phyloP scores from a whole-genome alignment of 257 asterid species.

The Sherardia arvensis region DNA sequence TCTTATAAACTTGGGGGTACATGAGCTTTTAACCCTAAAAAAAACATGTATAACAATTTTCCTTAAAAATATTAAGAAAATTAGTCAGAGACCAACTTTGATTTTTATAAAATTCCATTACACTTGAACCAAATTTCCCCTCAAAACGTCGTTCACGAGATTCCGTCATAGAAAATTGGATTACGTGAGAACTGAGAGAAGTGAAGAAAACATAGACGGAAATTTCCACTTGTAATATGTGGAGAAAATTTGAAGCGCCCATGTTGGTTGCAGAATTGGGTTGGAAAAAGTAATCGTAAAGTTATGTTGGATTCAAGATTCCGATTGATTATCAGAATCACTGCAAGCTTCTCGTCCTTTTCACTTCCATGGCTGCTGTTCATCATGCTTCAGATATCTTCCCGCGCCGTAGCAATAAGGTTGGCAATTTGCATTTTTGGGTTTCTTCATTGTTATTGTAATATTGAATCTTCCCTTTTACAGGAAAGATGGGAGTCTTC shows the following conservation, averaged over 20 bases:
- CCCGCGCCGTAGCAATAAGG: slow-evolving; percentile 49
- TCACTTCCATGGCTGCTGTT: slow-evolving; percentile 8
- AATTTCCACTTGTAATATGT: no score
- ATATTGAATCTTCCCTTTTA: slow-evolving; percentile 3
- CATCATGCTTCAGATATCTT: slow-evolving; percentile 23
- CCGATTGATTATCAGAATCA: background rate
- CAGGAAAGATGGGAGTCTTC: slow-evolving; percentile 66
- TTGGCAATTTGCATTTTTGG: background rate
- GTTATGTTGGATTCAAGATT: slow-evolving; percentile 1
- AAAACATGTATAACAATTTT: no score
- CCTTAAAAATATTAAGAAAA: no score
- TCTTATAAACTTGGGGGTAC: no score
- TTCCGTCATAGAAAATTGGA: no score
- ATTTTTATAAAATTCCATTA: no score
- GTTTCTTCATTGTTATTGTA: background rate
- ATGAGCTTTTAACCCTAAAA: no score
- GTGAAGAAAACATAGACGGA: background rate
- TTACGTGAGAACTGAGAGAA: no score
- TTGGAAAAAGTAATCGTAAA: background rate
- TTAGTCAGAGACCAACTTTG: no score
- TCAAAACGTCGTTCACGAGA: no score
- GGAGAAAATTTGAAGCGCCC: background rate
- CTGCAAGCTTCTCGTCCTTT: background rate
- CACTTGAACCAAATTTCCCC: no score
- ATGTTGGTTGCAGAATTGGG: background rate